phyloP scores from a whole-genome alignment of 169 alveolate genomes.

The Plasmodium sp. region DNA sequence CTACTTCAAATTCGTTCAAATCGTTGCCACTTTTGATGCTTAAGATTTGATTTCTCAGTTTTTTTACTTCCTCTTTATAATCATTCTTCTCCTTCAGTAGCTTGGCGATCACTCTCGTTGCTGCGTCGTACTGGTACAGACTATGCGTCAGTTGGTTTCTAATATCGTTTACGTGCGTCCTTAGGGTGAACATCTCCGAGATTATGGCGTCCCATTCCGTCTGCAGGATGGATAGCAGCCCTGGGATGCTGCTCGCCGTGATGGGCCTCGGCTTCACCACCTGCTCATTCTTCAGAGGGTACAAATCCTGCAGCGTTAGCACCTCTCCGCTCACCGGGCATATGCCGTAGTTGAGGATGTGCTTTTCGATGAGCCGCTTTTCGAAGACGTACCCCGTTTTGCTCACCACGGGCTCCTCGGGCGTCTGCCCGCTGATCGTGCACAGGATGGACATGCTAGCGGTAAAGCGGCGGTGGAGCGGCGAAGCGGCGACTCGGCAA shows the following conservation, averaged over 20 bases:
- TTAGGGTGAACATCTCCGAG: conserved; percentile 93
- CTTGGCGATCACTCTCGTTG: conserved; percentile 97
- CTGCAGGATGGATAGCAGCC: conserved; percentile 91
- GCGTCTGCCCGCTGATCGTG: conserved; percentile 90
- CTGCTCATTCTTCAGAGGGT: conserved; percentile 81
- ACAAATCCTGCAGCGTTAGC: conserved; percentile 83
- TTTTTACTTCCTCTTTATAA: conserved; percentile 89
- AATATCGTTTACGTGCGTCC: conserved; percentile 88
- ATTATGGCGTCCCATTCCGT: conserved; percentile 97
- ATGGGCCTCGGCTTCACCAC: conserved; percentile 93
- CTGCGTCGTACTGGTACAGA: conserved; percentile 98
- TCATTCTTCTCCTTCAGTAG: conserved; percentile 95
- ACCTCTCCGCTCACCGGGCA: conserved; percentile 90
- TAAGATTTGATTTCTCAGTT: conserved; percentile 84
- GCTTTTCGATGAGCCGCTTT: conserved; percentile 86
- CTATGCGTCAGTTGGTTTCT: conserved; percentile 96
- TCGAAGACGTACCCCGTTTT: conserved; percentile 90
- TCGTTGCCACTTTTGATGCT: conserved; percentile 80
- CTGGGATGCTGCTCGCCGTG: conserved; percentile 94
- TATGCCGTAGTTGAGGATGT: conserved; percentile 81
- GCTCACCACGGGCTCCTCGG: conserved; percentile 90
- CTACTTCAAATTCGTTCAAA: conserved; percentile 74
- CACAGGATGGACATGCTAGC: conserved; percentile 84
- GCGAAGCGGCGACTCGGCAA: too few species aligned
- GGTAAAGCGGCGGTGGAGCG: not conserved